Conservation (phyloP, 2,329 filamentous ascomycete genomes). For the Nigrograna mackinnonii region DNA sequence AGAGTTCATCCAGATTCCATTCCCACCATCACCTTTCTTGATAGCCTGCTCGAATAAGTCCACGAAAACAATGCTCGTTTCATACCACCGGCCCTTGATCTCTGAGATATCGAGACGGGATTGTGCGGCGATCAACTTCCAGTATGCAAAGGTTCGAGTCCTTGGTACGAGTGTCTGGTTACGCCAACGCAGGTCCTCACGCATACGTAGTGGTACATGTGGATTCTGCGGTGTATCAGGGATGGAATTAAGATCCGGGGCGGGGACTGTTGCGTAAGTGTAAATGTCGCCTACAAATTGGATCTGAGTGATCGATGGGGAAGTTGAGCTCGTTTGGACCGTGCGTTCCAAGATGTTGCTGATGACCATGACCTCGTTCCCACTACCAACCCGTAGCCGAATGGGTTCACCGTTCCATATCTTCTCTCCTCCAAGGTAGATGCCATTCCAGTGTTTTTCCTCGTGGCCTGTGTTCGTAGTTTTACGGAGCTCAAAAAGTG, state of each 20-base stretch:
- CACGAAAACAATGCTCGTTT: constrained; percentile 54
- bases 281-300: constrained; percentile 57
- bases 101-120: constrained; percentile 48
- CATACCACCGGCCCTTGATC: constrained; percentile 65
- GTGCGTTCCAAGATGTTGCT: constrained; percentile 48
- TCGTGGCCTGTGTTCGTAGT: constrained; percentile 42
- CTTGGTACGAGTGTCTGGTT: constrained; percentile 47
- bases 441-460: constrained; percentile 54
- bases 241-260: constrained; percentile 28
- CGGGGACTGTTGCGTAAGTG: constrained; percentile 45
- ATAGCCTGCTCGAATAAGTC: constrained; percentile 35
- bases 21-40: constrained; percentile 44
- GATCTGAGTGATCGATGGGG: constrained; percentile 32
- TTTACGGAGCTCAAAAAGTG: constrained; percentile 54
- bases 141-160: constrained; percentile 42
- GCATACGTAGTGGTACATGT: constrained; percentile 55
- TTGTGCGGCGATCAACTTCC: constrained; percentile 44
- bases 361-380: constrained; percentile 54
- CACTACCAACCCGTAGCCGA: constrained; percentile 51
- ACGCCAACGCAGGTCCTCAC: constrained; percentile 54
- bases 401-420: constrained; percentile 63
- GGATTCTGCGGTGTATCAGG: constrained; percentile 42
- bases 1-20: constrained; percentile 53
- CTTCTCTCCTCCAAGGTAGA: constrained; percentile 63
- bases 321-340: constrained; percentile 10